phyloP scores from a whole-genome alignment of 306 rosid genomes.

The Pterocarpus santalinus region DNA sequence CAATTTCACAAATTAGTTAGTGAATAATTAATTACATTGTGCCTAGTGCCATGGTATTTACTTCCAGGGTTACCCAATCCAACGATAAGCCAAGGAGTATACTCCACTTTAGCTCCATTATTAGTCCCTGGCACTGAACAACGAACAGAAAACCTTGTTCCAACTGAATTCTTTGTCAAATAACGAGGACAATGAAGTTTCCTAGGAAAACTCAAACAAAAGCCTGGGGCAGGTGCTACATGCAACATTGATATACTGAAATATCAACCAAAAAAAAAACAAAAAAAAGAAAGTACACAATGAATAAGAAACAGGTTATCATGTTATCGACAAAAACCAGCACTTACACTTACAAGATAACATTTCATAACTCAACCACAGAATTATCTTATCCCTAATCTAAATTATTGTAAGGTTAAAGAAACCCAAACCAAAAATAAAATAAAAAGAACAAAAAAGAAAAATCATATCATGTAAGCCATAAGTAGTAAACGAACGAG shows the following conservation, averaged over 20 bases:
- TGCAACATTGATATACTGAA: constrained; percentile 74
- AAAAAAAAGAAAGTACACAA: not conserved
- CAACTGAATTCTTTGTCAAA: constrained; percentile 44
- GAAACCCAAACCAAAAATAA: not conserved
- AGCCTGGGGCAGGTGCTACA: constrained; percentile 58
- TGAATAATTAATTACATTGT: constrained; percentile 65
- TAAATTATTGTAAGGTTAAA: not conserved
- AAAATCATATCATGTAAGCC: not conserved
- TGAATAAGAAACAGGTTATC: not conserved
- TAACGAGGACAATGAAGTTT: constrained; percentile 42
- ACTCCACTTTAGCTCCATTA: constrained; percentile 72
- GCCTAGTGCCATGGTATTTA: constrained; percentile 91
- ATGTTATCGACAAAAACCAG: no score
- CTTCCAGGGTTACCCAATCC: constrained; percentile 97
- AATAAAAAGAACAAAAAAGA: not conserved
- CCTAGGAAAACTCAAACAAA: constrained; percentile 53
- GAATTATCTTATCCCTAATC: no score
- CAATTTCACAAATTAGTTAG: not conserved
- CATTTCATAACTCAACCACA: no score
- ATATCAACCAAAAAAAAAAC: not conserved
- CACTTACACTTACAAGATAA: no score
- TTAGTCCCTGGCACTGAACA: constrained; percentile 60
- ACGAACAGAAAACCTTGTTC: constrained; percentile 54
- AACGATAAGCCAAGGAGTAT: constrained; percentile 96
- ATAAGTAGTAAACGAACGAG: no score